Evolutionary conservation across 768 basidiomycete genomes (phyloP), one percentile per base, ranked within the genome.

Genomic region (Boletus reticulatus): DNA sequence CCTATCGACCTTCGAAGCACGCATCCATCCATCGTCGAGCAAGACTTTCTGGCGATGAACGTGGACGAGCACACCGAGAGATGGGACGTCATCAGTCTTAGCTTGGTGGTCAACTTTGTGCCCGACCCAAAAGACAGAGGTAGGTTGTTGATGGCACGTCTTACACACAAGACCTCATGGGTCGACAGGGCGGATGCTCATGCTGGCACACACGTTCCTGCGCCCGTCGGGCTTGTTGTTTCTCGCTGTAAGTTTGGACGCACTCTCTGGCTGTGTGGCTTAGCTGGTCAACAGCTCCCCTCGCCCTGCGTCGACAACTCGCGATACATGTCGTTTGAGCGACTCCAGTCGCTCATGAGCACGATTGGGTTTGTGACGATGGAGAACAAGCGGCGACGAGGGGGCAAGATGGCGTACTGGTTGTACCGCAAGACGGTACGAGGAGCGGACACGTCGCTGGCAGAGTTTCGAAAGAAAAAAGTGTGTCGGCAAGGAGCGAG

Each of bases 51-150:
- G 43, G 66, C 79, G 6, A 75, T 94, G 70, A 81, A 87, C 48
- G 61, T 69, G 49, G 66, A 62, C 17, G 74, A 79, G 59, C 73
- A 88, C 64, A 65, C 66, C 11, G 78, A 73, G 56, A 76, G 75
- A 61, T 97, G 92, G 88, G 87, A 92, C 61, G 65, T 85, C 19
- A 80, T 96, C 54, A 92, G 91, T 68, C 82, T 95, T 24, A 94
- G 92, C 63, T 74, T 97, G 36, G 94, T 97, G 5, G 72, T 97
- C 4, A 97, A 97, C 66, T 97, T 95, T 65, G 89, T 94, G 2
- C 86, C 90, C 22, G 79, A 84, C 27, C 76, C 89, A 0, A 73
- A 74, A 46, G 85, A 91, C 51, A 76, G 94, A 84, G 94, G 94
- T 91, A 55, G 59, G 24, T 43, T 4, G 2, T 13, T 51, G 48